Evolutionary conservation across 176 grass and related monocot genomes (phyloP), one percentile per base, ranked within the genome.

Genomic region (Dactylis glomerata): DNA sequence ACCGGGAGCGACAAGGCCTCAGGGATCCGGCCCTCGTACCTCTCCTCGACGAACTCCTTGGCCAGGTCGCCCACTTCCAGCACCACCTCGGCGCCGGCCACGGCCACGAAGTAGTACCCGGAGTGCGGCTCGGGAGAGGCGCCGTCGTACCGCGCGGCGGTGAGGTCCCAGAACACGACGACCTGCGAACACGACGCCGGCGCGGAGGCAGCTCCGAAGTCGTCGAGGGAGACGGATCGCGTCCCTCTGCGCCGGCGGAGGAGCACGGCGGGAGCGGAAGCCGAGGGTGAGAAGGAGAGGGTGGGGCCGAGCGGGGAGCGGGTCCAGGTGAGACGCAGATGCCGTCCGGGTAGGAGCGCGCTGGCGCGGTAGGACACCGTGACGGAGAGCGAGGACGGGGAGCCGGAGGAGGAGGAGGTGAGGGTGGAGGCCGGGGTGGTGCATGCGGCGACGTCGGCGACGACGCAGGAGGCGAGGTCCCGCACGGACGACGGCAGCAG

Each of bases 391-490:
- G 85, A 49, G 40, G 58, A 54, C 1, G 69, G 7, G 10, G 58
- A 28, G 40, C 28, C 30, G 80, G 49, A 23, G 61, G 76, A 71
- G 38, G 64, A 70, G 20, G 87, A 11, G 28, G 79, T 77, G 77
- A 45, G 70, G 4, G 89, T 89, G 52, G 92, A 69, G n/a, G 89
- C 37, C 0, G 84, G 84, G 1, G 84, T 68, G 84, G 89, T 75
- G 84, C 84, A 87, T 8, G 84, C 63, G 33, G 89, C 68, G 27
- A 87, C 79, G 79, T 91, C 89, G 51, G 85, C 87, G 72, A 87
- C 83, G 91, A 93, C 86, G 89, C 96, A 98, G 70, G 96, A 95
- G 3, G 87, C 95, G 67, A 98, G 91, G 77, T 83, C 91, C 67
- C 91, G 91, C 82, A 94, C 59, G 26, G 89, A 78, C 10, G 90